Evolutionary conservation across 345 rosid species (phyloP).

Genomic region (Geranium brycei): DNA sequence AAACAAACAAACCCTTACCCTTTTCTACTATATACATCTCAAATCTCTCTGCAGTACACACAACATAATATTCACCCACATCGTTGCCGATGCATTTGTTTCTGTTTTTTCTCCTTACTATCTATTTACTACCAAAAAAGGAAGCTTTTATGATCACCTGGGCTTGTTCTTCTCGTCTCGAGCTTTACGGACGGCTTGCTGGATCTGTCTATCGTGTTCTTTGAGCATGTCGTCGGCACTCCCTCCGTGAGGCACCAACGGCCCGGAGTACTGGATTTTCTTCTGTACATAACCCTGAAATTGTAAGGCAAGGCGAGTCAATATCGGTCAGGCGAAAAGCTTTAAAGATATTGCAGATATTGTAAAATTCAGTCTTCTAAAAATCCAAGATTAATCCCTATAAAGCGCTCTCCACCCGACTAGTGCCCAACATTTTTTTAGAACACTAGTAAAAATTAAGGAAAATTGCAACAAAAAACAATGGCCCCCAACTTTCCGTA

Average conservation of each 20-base stretch:
- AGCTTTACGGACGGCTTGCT: conserved; percentile 76
- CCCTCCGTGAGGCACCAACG: conserved; percentile 80
- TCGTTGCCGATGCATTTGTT: not conserved
- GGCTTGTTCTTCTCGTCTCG: conserved; percentile 48
- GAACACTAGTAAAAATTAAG: too few species aligned
- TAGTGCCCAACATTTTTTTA: too few species aligned
- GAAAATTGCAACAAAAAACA: too few species aligned
- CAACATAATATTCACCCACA: not conserved
- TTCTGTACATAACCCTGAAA: conserved; percentile 46
- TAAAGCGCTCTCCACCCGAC: too few species aligned
- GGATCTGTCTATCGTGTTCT: conserved; percentile 89
- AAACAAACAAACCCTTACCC: not conserved
- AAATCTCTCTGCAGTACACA: not conserved
- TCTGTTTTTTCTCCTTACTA: not conserved
- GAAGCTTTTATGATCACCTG: conserved; percentile 1
- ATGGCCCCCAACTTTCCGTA: too few species aligned
- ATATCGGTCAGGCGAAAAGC: too few species aligned
- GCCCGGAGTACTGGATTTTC: conserved; percentile 83
- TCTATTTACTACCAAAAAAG: not conserved
- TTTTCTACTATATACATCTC: not conserved
- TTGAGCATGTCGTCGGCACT: conserved; percentile 72
- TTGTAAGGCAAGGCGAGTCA: too few species aligned
- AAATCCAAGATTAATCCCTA: too few species aligned
- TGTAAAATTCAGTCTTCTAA: too few species aligned
- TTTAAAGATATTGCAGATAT: too few species aligned